A percentile compares a stretch with the other conserved stretches of the same genome.
Conservation (phyloP, 1,284 basidiomycete species). For the Ceratobasidium sp. region DNA sequence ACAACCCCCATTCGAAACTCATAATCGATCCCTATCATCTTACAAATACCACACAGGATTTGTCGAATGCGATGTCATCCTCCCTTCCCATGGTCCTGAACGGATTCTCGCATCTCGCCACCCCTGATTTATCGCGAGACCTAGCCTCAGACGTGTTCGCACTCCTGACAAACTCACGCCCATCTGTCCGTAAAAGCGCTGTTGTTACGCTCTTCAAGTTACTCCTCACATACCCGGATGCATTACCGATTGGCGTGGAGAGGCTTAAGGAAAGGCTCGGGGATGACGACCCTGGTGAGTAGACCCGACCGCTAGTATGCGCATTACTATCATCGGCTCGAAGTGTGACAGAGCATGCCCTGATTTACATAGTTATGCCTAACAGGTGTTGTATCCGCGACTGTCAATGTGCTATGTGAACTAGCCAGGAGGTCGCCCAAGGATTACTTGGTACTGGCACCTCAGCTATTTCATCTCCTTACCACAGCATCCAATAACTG, state of each 20-base stretch:
- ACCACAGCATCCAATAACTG: constrained; percentile 97
- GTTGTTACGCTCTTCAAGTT: constrained; percentile 82
- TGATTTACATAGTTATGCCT: background rate
- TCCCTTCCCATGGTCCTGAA: constrained; percentile 86
- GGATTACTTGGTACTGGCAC: constrained; percentile 84
- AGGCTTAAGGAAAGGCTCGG: constrained; percentile 83
- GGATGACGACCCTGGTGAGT: constrained; percentile 80
- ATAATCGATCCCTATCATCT: background rate
- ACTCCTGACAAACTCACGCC: constrained; percentile 89
- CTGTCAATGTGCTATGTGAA: constrained; percentile 95
- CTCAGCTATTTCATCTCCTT: constrained; percentile 92
- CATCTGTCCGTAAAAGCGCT: constrained; percentile 88
- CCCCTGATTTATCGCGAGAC: constrained; percentile 87
- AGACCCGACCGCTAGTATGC: background rate
- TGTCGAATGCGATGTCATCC: constrained; percentile 71
- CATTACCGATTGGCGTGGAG: constrained; percentile 66
- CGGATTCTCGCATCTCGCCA: constrained; percentile 87
- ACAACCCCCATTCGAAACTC: constrained; percentile 21
- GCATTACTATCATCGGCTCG: background rate
- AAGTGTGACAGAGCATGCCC: constrained; percentile 14
- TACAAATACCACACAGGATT: constrained; percentile 62
- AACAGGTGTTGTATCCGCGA: constrained; percentile 88
- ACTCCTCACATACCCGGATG: constrained; percentile 80
- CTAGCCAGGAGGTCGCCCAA: constrained; percentile 79
- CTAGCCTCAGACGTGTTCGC: constrained; percentile 85